A percentile compares a stretch with the other conserved stretches of the same genome.
phyloP scores from a whole-genome alignment of 23 red algal species.

The Pyropia haitanensis region DNA sequence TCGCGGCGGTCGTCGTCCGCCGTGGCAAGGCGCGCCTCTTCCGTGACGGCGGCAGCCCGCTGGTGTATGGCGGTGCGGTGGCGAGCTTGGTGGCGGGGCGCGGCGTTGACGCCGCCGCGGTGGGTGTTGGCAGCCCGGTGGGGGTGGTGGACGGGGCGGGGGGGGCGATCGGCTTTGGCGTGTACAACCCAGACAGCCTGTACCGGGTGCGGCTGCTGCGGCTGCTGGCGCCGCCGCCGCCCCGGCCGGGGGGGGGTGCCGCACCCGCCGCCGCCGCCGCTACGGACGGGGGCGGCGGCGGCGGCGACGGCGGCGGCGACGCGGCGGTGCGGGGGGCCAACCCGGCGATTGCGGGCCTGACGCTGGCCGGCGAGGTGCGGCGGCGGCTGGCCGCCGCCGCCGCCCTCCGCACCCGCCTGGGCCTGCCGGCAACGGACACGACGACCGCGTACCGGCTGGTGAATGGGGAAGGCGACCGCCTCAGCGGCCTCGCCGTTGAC shows the following conservation, averaged over 20 bases:
- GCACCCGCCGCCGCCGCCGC: neutral
- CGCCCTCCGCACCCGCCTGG: conserved; percentile 10
- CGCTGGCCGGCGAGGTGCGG: neutral
- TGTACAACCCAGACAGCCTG: conserved; percentile 50
- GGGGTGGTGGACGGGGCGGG: conserved; percentile 1
- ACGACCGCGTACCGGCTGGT: conserved; percentile 26
- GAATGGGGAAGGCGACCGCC: conserved; percentile 62
- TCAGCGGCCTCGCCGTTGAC: conserved; percentile 34
- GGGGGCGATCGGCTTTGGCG: conserved; percentile 20
- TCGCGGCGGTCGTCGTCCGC: conserved; percentile 12
- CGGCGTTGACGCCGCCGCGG: neutral
- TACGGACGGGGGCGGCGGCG: neutral
- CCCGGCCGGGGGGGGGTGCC: neutral
- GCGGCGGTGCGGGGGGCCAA: neutral
- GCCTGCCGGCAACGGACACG: conserved; percentile 4
- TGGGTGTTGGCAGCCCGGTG: conserved; percentile 6
- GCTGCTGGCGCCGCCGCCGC: conserved; percentile 6
- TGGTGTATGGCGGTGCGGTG: conserved; percentile 22
- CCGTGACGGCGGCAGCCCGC: conserved; percentile 6
- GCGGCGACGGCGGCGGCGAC: neutral
- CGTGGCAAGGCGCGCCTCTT: conserved; percentile 25
- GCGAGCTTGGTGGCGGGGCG: neutral
- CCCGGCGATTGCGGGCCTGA: too few species aligned
- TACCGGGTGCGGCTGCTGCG: conserved; percentile 45
- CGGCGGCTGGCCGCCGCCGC: conserved; percentile 8